Percentiles rank a stretch among this genome's conserved stretches.
Conservation (phyloP, 768 basidiomycete species). For the Albatrellus ellisii region DNA sequence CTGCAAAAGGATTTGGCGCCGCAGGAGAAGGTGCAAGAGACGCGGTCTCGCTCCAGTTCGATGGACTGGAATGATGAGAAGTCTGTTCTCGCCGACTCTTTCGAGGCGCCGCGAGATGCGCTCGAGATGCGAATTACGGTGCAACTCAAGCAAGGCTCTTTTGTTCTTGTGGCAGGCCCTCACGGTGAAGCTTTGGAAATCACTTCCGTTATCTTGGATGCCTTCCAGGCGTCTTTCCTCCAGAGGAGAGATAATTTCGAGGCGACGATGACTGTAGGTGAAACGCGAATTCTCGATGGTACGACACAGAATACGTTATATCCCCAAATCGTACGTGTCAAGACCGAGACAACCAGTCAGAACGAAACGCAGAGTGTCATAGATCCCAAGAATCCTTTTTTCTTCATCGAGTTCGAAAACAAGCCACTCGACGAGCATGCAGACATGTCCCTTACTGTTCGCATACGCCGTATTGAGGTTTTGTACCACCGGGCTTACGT, state of each 20-base stretch:
- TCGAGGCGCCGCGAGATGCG: slow-evolving; percentile 68
- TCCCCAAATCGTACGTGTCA: slow-evolving; percentile 83
- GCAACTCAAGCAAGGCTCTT: slow-evolving; percentile 78
- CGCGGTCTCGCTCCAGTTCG: slow-evolving; percentile 39
- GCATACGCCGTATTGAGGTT: slow-evolving; percentile 92
- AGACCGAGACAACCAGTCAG: slow-evolving; percentile 5
- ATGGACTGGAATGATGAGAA: slow-evolving; percentile 86
- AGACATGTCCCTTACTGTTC: slow-evolving; percentile 79
- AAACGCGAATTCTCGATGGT: slow-evolving; percentile 84
- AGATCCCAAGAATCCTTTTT: slow-evolving; percentile 39
- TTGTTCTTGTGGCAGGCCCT: slow-evolving; percentile 68
- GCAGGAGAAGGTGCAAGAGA: slow-evolving; percentile 40
- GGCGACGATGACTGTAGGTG: slow-evolving; percentile 71
- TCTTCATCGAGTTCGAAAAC: slow-evolving; percentile 83
- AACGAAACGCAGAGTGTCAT: too few species aligned
- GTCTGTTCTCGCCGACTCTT: slow-evolving; percentile 49
- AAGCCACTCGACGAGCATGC: slow-evolving; percentile 87
- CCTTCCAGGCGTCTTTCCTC: slow-evolving; percentile 70
- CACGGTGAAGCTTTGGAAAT: slow-evolving; percentile 54
- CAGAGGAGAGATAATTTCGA: slow-evolving; percentile 86
- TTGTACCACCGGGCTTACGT: slow-evolving; percentile 92
- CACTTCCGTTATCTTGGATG: slow-evolving; percentile 77
- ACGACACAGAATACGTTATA: slow-evolving; percentile 71
- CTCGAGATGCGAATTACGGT: slow-evolving; percentile 64
- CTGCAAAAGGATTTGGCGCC: slow-evolving; percentile 76